A percentile compares a stretch with the other conserved stretches of the same genome.
phyloP scores from a whole-genome alignment of 805 yeast species.

The Babjeviella inositovora region DNA sequence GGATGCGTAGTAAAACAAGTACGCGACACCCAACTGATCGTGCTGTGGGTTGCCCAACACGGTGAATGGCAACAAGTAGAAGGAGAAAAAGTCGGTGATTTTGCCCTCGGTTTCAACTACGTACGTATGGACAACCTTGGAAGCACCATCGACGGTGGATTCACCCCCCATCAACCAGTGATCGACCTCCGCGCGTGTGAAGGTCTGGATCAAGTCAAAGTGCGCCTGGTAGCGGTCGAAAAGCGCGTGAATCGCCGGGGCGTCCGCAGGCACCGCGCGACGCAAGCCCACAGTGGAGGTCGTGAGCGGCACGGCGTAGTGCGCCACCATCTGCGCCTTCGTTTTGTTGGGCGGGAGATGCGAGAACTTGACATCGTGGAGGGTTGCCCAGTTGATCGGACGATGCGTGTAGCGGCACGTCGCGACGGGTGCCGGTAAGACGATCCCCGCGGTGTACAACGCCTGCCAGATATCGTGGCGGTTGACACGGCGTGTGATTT shows the following conservation, averaged over 20 bases:
- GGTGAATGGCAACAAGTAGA: conserved; percentile 76
- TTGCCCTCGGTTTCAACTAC: conserved; percentile 57
- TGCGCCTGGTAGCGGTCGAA: conserved; percentile 47
- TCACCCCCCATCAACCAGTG: conserved; percentile 68
- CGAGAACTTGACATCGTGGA: conserved; percentile 82
- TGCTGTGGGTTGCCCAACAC: conserved; percentile 54
- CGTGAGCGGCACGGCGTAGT: conserved; percentile 35
- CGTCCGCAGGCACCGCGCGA: too few relatives aligned
- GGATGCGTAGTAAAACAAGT: conserved; percentile 79
- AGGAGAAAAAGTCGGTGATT: conserved; percentile 82
- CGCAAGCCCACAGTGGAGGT: conserved; percentile 40
- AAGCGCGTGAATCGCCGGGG: conserved; percentile 29
- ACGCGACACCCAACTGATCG: conserved; percentile 68
- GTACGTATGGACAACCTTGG: conserved; percentile 56
- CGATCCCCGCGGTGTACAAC: conserved; percentile 81
- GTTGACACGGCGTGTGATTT: conserved; percentile 87
- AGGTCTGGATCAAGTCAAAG: conserved; percentile 60
- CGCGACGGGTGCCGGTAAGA: conserved; percentile 84
- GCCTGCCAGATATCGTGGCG: conserved; percentile 86
- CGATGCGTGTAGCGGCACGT: conserved; percentile 87
- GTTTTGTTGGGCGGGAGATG: conserved; percentile 62
- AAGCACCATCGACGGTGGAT: conserved; percentile 10
- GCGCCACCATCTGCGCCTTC: conserved; percentile 46
- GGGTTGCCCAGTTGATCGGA: conserved; percentile 82
- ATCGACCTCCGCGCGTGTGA: conserved; percentile 35